Percentiles rank a stretch among this genome's conserved stretches.
Conservation (phyloP, 768 basidiomycete genomes). For the Tephrocybe sp. region DNA sequence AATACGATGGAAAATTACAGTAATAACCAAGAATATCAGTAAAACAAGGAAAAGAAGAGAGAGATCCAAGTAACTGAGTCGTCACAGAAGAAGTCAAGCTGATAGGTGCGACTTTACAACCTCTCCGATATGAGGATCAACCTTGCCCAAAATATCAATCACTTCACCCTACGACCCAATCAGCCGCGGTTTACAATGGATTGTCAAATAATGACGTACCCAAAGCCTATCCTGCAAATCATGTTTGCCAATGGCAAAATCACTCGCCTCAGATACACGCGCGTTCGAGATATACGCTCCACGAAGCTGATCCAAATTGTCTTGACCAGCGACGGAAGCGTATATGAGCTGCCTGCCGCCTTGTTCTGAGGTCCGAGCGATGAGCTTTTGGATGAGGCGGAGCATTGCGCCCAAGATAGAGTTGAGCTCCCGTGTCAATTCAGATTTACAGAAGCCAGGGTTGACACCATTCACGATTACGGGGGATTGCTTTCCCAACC, state of each 20-base stretch:
- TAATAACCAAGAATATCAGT: too few species aligned
- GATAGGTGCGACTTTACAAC: constrained; percentile 8
- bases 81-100: too few species aligned
- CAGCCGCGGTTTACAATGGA: background rate
- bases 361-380: constrained; percentile 7
- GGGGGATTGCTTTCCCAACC: constrained; percentile 21
- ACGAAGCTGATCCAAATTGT: constrained; percentile 10
- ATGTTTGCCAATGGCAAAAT: constrained; percentile 8
- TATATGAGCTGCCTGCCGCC: constrained; percentile 18
- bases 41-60: too few species aligned
- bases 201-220: constrained; percentile 4
- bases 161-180: constrained; percentile 11
- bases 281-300: constrained; percentile 15
- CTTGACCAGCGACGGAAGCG: constrained; percentile 13
- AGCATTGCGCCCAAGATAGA: background rate
- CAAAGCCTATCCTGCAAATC: constrained; percentile 16
- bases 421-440: constrained; percentile 22
- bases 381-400: background rate
- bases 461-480: constrained; percentile 37
- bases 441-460: constrained; percentile 44
- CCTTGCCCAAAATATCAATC: constrained; percentile 10
- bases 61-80: too few species aligned
- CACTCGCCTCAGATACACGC: constrained; percentile 13
- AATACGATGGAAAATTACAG: too few species aligned
- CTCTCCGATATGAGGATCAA: constrained; percentile 12